A percentile compares a stretch with the other conserved stretches of the same genome.
These are phyloP conservation scores for Pythium rishiriense DNA, from an alignment of 352 stramenopile genomes.

Conservation along the genomic window DNA sequence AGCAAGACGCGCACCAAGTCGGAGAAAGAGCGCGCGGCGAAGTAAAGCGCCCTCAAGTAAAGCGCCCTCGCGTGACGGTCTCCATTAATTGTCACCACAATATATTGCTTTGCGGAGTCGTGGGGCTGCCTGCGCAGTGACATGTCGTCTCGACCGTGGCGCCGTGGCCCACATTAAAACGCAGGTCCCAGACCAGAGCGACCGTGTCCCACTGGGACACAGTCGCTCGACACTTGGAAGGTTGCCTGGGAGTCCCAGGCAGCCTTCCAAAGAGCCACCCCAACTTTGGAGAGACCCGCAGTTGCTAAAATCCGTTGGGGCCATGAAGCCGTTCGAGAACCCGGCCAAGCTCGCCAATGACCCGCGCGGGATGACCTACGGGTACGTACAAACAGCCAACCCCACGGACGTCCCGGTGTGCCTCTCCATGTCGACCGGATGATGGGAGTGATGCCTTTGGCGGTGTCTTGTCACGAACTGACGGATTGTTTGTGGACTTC, in stretches of 20 bases:
- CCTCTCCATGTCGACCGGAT: conserved; percentile 7
- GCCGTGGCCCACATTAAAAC: too few relatives aligned
- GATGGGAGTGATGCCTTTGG: not conserved
- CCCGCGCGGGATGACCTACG: conserved; percentile 28
- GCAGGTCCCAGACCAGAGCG: too few relatives aligned
- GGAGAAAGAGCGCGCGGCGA: conserved; percentile 25
- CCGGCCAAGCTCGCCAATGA: conserved; percentile 24
- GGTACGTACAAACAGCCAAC: conserved; percentile 7
- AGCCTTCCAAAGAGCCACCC: not conserved
- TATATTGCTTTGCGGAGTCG: too few relatives aligned
- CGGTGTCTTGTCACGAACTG: not conserved
- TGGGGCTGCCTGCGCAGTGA: too few relatives aligned
- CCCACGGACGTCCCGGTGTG: not conserved
- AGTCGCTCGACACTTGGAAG: not conserved
- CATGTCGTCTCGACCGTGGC: not conserved
- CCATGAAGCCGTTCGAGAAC: conserved; percentile 29
- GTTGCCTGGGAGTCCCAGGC: not conserved
- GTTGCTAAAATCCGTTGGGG: not conserved
- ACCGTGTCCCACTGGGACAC: not conserved
- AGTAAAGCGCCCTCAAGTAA: not conserved
- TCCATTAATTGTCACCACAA: too few relatives aligned
- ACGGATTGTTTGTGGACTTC: not conserved
- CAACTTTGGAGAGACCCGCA: not conserved
- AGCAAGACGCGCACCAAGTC: conserved; percentile 38
- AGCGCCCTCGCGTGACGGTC: not conserved